Base-by-base conservation (phyloP, 2,329 filamentous ascomycete species). In the Penicillium aurantiogriseum region DNA sequence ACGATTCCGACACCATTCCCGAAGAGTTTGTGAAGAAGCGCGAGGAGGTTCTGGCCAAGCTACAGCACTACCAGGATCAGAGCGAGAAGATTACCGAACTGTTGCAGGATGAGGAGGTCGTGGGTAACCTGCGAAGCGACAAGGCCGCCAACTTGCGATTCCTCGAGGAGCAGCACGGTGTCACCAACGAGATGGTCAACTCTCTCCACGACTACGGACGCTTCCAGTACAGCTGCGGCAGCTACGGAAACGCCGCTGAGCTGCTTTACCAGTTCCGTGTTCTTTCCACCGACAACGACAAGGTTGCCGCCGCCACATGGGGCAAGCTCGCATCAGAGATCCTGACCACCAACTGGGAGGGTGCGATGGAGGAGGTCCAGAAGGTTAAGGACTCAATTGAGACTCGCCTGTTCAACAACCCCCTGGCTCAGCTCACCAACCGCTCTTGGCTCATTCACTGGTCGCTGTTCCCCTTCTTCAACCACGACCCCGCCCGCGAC, bases 101-200 rank as follows among this genome's bases (percentile, higher is more conserved):
- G 59, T 80, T 99, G 70, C 89, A 88, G 60, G 88, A 94, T 72
- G 90, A 96, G 72, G 90, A 91, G 65, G 94, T 99, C 44, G 89
- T 97, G 65, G 89, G 87, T 66, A 92, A 93, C 74, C 83, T 99
- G 72, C 85, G 94, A 69, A 94, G 90, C 76, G 94, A 99, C 84
- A 99, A 99, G 84, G 91, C 92, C 74, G 92, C 93, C 79, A 99
- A 99, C 83, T 88, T 99, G 88, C 91, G 93, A 76, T 99, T 93
- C 76, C 80, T 99, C 65, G 96, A 97, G 84, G 94, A 96, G 79
- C 89, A 94, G 71, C 93, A 99, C 78, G 90, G 88, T 65, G 94
- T 97, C 65, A 97, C 92, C 38, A 83, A 88, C 69, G 92, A 97
- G 62, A 97, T 96, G 90, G 92, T 99, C 67, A 89, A 97, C 78